phyloP scores from a whole-genome alignment of 2,329 filamentous ascomycete species.

The Cercospora beticola region DNA sequence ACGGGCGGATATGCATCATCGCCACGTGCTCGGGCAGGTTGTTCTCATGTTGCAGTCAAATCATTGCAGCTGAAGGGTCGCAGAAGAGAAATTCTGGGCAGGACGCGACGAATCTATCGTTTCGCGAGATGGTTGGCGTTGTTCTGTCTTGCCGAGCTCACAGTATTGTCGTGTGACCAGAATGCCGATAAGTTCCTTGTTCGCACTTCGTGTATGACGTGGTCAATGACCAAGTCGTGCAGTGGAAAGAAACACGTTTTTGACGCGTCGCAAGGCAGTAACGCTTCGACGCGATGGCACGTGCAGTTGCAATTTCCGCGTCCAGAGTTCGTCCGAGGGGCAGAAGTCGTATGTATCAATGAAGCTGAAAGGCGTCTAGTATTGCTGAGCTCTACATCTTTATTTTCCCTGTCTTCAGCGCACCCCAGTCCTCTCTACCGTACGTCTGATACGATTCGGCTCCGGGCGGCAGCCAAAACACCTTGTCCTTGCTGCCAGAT shows the following conservation, averaged over 20 bases:
- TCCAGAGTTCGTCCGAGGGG: no score
- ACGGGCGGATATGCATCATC: not conserved
- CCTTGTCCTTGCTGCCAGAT: slow-evolving; percentile 46
- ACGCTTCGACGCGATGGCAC: not conserved
- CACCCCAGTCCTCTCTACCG: slow-evolving; percentile 64
- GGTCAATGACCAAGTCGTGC: not conserved
- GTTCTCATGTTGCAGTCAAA: not conserved
- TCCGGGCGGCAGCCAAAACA: slow-evolving; percentile 67
- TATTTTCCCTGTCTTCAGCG: slow-evolving; percentile 65
- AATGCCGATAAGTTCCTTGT: not conserved
- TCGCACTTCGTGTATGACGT: not conserved
- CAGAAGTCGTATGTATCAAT: not conserved
- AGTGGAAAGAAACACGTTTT: not conserved
- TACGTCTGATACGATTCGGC: slow-evolving; percentile 65
- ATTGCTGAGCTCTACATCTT: slow-evolving; percentile 51
- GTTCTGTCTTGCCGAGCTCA: not conserved
- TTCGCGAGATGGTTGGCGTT: not conserved
- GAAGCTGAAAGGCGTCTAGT: not conserved
- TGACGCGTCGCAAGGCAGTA: not conserved
- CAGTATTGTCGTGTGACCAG: not conserved
- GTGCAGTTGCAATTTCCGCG: not conserved
- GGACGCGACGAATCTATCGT: not conserved
- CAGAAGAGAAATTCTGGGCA: not conserved
- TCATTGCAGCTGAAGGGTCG: not conserved
- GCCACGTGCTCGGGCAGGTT: not conserved